Percentiles rank a stretch among this genome's conserved stretches.
Evolutionary conservation across 768 basidiomycete species (phyloP).

Genomic region (Nidula microcarpa): DNA sequence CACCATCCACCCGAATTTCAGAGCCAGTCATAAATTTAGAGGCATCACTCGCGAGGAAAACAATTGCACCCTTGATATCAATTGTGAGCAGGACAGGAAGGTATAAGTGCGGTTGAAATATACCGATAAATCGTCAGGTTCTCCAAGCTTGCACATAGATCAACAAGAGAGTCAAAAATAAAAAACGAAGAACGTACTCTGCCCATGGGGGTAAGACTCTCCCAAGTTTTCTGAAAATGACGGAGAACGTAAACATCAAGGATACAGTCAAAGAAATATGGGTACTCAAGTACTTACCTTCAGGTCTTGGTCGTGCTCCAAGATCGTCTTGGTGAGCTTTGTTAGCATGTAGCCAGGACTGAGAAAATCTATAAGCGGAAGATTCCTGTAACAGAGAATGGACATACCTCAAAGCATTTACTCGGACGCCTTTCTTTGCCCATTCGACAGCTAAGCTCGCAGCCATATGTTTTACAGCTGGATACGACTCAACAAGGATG

Average conservation of each 20-base stretch:
- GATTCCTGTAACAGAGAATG: neutral
- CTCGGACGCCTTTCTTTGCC: conserved; percentile 86
- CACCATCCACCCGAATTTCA: conserved; percentile 85
- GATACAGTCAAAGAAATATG: neutral
- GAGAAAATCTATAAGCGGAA: conserved; percentile 2
- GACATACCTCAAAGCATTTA: conserved; percentile 71
- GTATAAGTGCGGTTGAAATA: conserved; percentile 13
- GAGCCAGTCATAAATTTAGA: conserved; percentile 88
- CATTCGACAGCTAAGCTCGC: conserved; percentile 92
- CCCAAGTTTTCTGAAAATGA: conserved; percentile 69
- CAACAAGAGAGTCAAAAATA: conserved; percentile 1
- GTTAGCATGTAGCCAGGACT: conserved; percentile 96
- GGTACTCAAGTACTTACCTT: conserved; percentile 44
- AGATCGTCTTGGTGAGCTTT: conserved; percentile 79
- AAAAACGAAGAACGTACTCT: conserved; percentile 44
- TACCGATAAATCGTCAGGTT: conserved; percentile 88
- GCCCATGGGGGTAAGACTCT: conserved; percentile 81
- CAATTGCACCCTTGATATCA: conserved; percentile 67
- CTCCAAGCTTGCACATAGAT: conserved; percentile 61
- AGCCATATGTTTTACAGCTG: conserved; percentile 93
- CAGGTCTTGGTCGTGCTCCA: conserved; percentile 71
- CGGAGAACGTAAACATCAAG: neutral
- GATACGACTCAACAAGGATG: conserved; percentile 4
- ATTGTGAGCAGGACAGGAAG: neutral
- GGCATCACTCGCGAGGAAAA: conserved; percentile 89